Base-by-base conservation (phyloP, 106 monocot species). In the Apostasia ramifera region DNA sequence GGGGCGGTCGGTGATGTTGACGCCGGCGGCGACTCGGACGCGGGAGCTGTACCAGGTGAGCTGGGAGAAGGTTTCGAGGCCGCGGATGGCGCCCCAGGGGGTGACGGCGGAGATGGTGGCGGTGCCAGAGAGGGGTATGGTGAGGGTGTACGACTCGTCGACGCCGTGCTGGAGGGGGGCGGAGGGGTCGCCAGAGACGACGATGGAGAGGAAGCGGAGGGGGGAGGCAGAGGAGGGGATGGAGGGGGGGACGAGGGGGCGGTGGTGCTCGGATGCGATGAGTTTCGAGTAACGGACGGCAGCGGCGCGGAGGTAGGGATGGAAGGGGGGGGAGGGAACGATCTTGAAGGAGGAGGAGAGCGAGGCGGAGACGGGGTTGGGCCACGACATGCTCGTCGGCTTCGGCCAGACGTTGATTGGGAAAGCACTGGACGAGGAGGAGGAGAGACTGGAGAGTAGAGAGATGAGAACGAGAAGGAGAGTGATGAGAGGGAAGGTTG, bases 41-140 rank as follows among this genome's bases (percentile, higher is more conserved):
- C 40, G 53, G 41, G 55, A 46, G 1, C 44, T 40, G n/a, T 45
- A 6, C 80, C 77, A 94, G 6, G 71, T 70, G 52, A 92, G 81
- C 83, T 95, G 95, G 40, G 86, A 86, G 82, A 95, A 80, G 49
- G 88, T 89, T 74, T 91, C 91, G 47, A 95, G 92, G 45, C 95
- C 95, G 14, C 79, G 83, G 51, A 95, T 86, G 62, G 86, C 91
- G 63, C 95, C 95, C 89, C 88, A 89, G 41, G 78, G 59, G 45
- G 95, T 84, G 47, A 57, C 44, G 44, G 95, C 77, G 10, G 78
- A 49, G 13, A 95, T 72, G 1, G 37, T 50, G 46, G 88, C 91
- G 61, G 11, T 3, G 40, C 44, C 43, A 8, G 71, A 39, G 45
- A 72, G 37, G 51, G 53, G 14, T 57, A 95, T 67, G 40, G 44